Percentiles rank a stretch among this genome's conserved stretches.
Conservation (phyloP, 192 early-diverging fungal genomes). For the Entomortierella lignicola region DNA sequence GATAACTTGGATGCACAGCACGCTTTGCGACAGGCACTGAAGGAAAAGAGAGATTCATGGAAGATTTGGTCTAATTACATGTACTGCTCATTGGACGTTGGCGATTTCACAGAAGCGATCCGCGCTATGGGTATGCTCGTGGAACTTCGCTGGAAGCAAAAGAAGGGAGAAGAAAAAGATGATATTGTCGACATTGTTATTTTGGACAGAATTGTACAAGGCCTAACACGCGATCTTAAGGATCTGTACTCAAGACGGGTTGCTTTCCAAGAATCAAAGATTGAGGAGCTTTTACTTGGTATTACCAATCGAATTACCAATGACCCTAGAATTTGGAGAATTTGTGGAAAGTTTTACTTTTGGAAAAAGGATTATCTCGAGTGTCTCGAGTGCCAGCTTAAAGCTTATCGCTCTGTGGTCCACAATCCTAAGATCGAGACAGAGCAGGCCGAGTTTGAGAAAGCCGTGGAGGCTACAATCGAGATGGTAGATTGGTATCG, state of each 20-base stretch:
- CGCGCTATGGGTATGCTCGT: constrained; percentile 86
- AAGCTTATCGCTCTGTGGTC: constrained; percentile 86
- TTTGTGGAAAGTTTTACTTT: constrained; percentile 81
- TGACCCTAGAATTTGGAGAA: constrained; percentile 78
- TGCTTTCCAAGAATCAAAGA: constrained; percentile 57
- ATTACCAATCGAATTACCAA: constrained; percentile 83
- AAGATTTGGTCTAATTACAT: constrained; percentile 96
- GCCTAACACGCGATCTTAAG: constrained; percentile 66
- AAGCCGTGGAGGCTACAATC: constrained; percentile 75
- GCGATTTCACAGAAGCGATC: constrained; percentile 85
- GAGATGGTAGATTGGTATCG: constrained; percentile 84
- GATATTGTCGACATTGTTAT: constrained; percentile 85
- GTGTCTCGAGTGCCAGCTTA: constrained; percentile 83
- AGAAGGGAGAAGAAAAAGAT: constrained; percentile 77
- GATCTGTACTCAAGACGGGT: constrained; percentile 66
- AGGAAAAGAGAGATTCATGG: constrained; percentile 83
- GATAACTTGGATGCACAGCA: constrained; percentile 83
- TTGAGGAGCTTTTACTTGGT: constrained; percentile 75
- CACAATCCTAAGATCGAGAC: constrained; percentile 81
- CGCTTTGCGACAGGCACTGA: constrained; percentile 84
- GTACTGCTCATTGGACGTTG: constrained; percentile 80
- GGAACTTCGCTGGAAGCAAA: constrained; percentile 78
- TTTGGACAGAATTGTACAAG: constrained; percentile 77
- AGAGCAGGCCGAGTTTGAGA: constrained; percentile 76
- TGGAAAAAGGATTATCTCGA: constrained; percentile 70